These are phyloP conservation scores for Parsonsia alboflavescens DNA, from an alignment of 257 asterid genomes.

Conservation along the genomic window DNA sequence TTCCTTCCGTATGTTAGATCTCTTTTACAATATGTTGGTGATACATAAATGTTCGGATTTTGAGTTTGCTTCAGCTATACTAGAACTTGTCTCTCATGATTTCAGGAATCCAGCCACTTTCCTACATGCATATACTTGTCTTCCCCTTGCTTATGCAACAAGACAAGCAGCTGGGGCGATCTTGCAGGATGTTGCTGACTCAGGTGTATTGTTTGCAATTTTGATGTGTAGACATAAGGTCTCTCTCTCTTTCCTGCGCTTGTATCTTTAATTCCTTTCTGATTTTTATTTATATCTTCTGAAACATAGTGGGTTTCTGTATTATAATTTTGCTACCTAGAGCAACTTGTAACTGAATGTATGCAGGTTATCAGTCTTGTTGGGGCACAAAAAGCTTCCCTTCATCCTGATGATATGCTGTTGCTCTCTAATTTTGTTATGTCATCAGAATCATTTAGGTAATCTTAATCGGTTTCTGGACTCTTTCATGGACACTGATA, in stretches of 20 bases:
- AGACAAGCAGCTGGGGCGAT: slow-evolving; percentile 96
- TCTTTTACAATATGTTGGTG: not conserved
- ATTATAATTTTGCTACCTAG: not conserved
- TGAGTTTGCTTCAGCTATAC: not conserved
- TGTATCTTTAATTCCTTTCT: not conserved
- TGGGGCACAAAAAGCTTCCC: slow-evolving; percentile 90
- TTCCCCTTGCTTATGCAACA: slow-evolving; percentile 79
- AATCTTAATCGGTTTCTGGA: slow-evolving; percentile 11
- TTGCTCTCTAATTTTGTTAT: slow-evolving; percentile 83
- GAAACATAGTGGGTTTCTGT: not conserved
- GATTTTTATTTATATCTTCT: slow-evolving; percentile 7
- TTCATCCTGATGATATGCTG: slow-evolving; percentile 92
- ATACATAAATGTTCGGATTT: not conserved
- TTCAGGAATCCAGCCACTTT: slow-evolving; percentile 93
- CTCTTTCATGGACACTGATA: not conserved
- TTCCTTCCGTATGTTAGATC: not conserved
- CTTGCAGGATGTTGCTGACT: slow-evolving; percentile 86
- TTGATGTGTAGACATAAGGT: slow-evolving; percentile 98
- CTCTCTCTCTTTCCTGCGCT: slow-evolving; percentile 9
- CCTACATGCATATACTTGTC: slow-evolving; percentile 95
- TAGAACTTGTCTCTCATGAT: not conserved
- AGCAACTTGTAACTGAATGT: not conserved
- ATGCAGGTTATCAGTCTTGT: slow-evolving; percentile 94
- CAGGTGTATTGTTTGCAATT: slow-evolving; percentile 86
- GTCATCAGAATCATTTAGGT: slow-evolving; percentile 97